Evolutionary conservation across 805 yeast species (phyloP).

Genomic region (Teunomyces kruisii): DNA sequence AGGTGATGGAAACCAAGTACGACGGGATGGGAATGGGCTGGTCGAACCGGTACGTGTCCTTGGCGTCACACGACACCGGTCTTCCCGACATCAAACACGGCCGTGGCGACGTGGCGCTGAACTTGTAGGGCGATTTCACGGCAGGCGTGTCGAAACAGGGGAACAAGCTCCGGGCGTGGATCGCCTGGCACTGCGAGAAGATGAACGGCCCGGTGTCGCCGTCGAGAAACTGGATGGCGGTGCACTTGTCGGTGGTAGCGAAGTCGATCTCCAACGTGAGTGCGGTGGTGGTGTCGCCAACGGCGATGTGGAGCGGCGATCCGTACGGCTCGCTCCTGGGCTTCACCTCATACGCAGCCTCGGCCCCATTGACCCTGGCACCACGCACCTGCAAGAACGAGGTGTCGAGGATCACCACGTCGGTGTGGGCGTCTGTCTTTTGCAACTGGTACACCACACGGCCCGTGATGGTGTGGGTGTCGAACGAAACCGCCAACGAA

Average conservation of each 20-base stretch:
- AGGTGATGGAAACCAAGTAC: conserved; percentile 79
- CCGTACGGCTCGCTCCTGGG: conserved; percentile 59
- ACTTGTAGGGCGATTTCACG: conserved; percentile 63
- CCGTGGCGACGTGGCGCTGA: conserved; percentile 58
- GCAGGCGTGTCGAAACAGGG: conserved; percentile 93
- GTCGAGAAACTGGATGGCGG: conserved; percentile 86
- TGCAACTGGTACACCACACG: conserved; percentile 48
- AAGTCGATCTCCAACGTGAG: conserved; percentile 34
- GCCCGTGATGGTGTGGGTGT: conserved; percentile 52
- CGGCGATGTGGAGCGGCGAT: conserved; percentile 45
- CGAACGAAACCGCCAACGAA: conserved; percentile 56
- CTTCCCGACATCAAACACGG: conserved; percentile 78
- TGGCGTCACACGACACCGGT: conserved; percentile 21
- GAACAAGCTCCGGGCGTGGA: conserved; percentile 82
- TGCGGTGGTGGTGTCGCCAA: no score
- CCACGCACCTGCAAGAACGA: conserved; percentile 53
- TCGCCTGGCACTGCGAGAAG: conserved; percentile 90
- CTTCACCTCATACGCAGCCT: conserved; percentile 31
- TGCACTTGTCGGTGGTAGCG: conserved; percentile 68
- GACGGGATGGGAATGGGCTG: conserved; percentile 87
- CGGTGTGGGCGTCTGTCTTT: conserved; percentile 17
- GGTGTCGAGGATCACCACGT: conserved; percentile 62
- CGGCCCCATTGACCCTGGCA: conserved; percentile 43
- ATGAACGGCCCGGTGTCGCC: conserved; percentile 70
- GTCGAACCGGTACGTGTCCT: conserved; percentile 47